phyloP scores from a whole-genome alignment of 495 filamentous ascomycete species.

The Hypoxylon lenormandii region DNA sequence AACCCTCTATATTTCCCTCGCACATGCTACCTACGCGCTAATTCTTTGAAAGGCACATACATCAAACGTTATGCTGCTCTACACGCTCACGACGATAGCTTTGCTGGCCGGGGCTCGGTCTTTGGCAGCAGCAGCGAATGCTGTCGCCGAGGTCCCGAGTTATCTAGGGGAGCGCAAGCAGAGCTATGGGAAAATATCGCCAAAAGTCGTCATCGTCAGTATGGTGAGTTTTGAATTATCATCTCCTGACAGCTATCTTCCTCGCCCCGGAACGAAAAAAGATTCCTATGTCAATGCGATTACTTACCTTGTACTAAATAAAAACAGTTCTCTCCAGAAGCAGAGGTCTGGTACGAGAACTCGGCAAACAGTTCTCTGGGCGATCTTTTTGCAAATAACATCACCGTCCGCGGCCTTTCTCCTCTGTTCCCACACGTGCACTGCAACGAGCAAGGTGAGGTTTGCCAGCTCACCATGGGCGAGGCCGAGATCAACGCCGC shows the following conservation, averaged over 20 bases:
- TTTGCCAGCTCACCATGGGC: constrained; percentile 72
- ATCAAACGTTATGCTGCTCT: constrained; percentile 13
- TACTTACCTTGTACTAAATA: neutral
- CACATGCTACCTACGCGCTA: no score
- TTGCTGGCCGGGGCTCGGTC: constrained; percentile 8
- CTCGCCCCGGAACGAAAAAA: neutral
- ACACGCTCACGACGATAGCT: neutral
- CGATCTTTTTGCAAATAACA: constrained; percentile 71
- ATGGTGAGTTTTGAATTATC: constrained; percentile 63
- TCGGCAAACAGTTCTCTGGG: constrained; percentile 58
- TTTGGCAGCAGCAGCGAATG: constrained; percentile 2
- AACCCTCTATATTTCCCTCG: no score
- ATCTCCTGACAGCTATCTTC: neutral
- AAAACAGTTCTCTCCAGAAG: constrained; percentile 72
- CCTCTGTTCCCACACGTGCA: constrained; percentile 73
- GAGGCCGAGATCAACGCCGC: constrained; percentile 80
- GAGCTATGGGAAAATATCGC: constrained; percentile 59
- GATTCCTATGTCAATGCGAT: constrained; percentile 1
- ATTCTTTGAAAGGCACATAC: no score
- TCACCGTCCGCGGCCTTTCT: constrained; percentile 74
- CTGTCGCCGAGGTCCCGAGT: neutral
- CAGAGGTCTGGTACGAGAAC: constrained; percentile 73
- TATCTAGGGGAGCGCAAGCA: neutral
- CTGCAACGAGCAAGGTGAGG: constrained; percentile 67
- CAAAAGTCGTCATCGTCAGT: constrained; percentile 77